Conservation (phyloP, 768 basidiomycete species). For the Scleroderma bovista region DNA sequence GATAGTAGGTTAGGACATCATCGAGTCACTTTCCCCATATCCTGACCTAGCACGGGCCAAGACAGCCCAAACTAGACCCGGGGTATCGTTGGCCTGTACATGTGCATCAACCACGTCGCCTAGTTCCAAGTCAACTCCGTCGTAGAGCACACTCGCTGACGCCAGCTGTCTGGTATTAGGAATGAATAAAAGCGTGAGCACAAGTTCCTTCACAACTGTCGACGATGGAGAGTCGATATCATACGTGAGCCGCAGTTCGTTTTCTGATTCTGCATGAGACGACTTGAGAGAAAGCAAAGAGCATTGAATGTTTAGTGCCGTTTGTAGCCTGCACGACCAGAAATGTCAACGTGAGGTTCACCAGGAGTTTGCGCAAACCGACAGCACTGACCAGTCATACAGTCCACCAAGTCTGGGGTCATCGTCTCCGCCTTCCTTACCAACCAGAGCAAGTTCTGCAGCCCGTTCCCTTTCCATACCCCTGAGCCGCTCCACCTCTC, state of each 20-base stretch:
- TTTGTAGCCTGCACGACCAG: constrained; percentile 67
- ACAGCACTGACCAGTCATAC: constrained; percentile 57
- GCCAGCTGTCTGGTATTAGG: constrained; percentile 65
- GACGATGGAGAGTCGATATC: constrained; percentile 31
- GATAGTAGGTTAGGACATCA: too few relatives aligned
- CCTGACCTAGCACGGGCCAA: constrained; percentile 38
- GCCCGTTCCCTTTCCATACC: constrained; percentile 63
- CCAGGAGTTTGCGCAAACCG: not conserved
- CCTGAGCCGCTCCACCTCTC: constrained; percentile 54
- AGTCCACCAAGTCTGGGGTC: constrained; percentile 59
- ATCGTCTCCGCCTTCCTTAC: constrained; percentile 51
- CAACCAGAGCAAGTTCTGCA: constrained; percentile 48
- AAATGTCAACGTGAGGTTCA: not conserved
- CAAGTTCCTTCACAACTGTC: constrained; percentile 31
- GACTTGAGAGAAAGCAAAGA: constrained; percentile 55
- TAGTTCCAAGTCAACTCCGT: constrained; percentile 47
- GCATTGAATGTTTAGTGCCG: constrained; percentile 60
- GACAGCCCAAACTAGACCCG: constrained; percentile 58
- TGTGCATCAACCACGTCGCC: constrained; percentile 57
- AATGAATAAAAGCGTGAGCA: constrained; percentile 58
- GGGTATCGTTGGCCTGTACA: constrained; percentile 58
- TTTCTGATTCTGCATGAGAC: constrained; percentile 59
- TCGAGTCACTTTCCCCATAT: too few relatives aligned
- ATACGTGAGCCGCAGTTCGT: constrained; percentile 73
- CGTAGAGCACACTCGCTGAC: constrained; percentile 52